Evolutionary conservation across 1,284 basidiomycete genomes (phyloP), one percentile per base, ranked within the genome.

Genomic region (Boletus sp.): DNA sequence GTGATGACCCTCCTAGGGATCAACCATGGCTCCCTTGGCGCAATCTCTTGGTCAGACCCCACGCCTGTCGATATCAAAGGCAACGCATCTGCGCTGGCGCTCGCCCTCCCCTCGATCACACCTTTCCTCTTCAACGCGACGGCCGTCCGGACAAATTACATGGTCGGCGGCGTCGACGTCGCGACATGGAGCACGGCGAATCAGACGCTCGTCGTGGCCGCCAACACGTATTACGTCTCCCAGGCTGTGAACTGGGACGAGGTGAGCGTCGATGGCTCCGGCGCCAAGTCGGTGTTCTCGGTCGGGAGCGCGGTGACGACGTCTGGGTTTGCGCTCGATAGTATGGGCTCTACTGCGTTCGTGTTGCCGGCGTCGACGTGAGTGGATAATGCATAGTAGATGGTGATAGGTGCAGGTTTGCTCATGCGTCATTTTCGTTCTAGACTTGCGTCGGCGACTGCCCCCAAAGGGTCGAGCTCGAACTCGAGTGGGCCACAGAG

Each of bases 31-130:
- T 81, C 73, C 9, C 69, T 80, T 3, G 82, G 82, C 30, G 74
- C 84, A 5, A 69, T 86, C 10, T 79, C 85, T 1, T 89, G 86
- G 86, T 72, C 73, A 44, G 81, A 85, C 50, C 84, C 85, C 0
- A 83, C 81, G 0, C 69, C 81, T 0, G 54, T 64, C 6, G 80
- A 81, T 48, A 82, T 89, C 69, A 81, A 80, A 57, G 61, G 73
- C 9, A 76, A 77, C 14, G 76, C 81, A 1, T 81, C 82, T 0
- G 52, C 60, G 2, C 69, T 88, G 25, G 82, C 83, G 1, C 64
- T 65, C 20, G 62, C 71, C 6, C 60, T 77, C 5, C 64, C 71
- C 6, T 53, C 56, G 4, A 66, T 78, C 40, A 70, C 69, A 6
- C 60, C 66, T 2, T 76, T 73, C 63, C 60, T 78, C 33, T 65